These are phyloP conservation scores for Torulaspora quercuum DNA, from an alignment of 805 yeast genomes.

Conservation along the genomic window DNA sequence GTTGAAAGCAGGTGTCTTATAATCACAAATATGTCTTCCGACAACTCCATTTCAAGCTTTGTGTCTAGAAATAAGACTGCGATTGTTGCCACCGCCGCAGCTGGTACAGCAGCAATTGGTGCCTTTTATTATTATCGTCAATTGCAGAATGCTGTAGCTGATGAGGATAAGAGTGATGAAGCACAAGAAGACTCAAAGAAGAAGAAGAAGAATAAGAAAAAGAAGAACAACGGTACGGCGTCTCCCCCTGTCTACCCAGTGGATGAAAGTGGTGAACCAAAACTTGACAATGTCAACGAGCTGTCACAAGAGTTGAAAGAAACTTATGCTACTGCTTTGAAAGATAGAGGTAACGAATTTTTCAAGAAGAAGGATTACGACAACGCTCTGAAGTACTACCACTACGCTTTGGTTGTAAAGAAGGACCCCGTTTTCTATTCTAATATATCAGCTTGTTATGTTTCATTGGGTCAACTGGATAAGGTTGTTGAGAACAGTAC, in stretches of 20 bases:
- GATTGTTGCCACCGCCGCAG: constrained; percentile 58
- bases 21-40: constrained; percentile 28
- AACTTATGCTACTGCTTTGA: constrained; percentile 67
- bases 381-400: constrained; percentile 75
- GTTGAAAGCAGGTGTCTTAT: no score
- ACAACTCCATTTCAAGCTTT: constrained; percentile 33
- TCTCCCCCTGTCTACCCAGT: constrained; percentile 47
- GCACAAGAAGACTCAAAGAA: constrained; percentile 24
- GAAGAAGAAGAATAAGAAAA: constrained; percentile 45
- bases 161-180: constrained; percentile 9
- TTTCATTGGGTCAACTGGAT: constrained; percentile 73
- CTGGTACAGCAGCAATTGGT: constrained; percentile 60
- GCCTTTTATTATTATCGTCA: constrained; percentile 51
- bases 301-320: constrained; percentile 54
- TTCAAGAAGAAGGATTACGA: constrained; percentile 68
- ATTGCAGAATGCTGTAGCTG: constrained; percentile 25
- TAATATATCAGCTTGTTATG: constrained; percentile 94
- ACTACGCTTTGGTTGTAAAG: constrained; percentile 71
- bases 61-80: constrained; percentile 53
- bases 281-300: constrained; percentile 42
- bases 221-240: constrained; percentile 35
- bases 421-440: constrained; percentile 88
- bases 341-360: constrained; percentile 81
- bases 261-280: constrained; percentile 55
- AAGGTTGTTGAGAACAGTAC: constrained; percentile 87